Percentiles rank a stretch among this genome's conserved stretches.
These are phyloP conservation scores for Talaromyces marneffei DNA, from an alignment of 2,329 filamentous ascomycete genomes.

Conservation along the genomic window DNA sequence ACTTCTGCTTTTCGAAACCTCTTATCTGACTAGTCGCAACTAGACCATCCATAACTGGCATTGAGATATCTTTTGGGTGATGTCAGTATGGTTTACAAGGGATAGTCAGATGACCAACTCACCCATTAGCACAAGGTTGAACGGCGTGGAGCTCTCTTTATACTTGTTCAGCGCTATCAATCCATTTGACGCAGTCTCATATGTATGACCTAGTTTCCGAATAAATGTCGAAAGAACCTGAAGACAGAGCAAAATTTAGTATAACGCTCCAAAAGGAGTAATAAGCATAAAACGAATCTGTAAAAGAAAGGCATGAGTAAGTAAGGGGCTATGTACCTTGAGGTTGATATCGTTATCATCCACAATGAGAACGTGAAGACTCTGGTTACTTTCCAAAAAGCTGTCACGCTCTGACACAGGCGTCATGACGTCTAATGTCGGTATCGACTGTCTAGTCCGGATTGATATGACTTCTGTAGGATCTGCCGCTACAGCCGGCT, in stretches of 20 bases:
- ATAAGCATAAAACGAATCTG: not conserved
- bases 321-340: constrained; percentile 19
- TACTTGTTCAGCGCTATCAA: constrained; percentile 35
- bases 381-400: constrained; percentile 1
- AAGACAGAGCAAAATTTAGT: not conserved
- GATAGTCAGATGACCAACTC: constrained; percentile 17
- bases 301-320: not conserved
- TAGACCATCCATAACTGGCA: constrained; percentile 43
- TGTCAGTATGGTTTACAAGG: not conserved
- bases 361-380: constrained; percentile 32
- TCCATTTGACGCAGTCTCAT: constrained; percentile 36
- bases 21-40: constrained; percentile 39
- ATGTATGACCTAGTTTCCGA: constrained; percentile 31
- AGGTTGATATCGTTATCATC: constrained; percentile 42
- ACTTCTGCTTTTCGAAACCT: constrained; percentile 26
- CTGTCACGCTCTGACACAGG: not conserved
- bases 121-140: constrained; percentile 35
- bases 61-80: constrained; percentile 34
- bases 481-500: not conserved
- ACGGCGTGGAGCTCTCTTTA: constrained; percentile 23
- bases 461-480: too few species aligned
- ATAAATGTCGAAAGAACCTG: constrained; percentile 35
- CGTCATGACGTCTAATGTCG: not conserved
- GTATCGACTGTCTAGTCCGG: not conserved
- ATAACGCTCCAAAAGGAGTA: not conserved